Conservation (phyloP, 441 rosid genomes). For the Pelargonium australe region DNA sequence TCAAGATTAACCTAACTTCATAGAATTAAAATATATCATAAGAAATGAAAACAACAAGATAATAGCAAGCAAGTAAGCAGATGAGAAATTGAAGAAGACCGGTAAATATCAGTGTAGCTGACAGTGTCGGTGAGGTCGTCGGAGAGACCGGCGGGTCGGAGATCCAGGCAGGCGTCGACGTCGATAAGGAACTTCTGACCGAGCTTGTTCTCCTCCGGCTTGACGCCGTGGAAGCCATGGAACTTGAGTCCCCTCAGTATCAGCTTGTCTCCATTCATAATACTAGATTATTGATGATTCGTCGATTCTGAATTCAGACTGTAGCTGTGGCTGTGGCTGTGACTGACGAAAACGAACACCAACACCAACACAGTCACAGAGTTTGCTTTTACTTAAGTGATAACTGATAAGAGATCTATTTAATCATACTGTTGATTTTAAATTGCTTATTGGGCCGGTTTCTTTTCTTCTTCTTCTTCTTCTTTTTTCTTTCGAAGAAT, state of each 20-base stretch:
- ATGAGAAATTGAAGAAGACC: conserved; percentile 33
- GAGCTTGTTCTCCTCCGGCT: conserved; percentile 54
- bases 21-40: neutral
- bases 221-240: conserved; percentile 80
- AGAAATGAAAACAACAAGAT: no score
- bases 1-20: neutral
- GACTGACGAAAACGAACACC: no score
- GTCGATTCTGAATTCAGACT: no score
- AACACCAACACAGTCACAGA: no score
- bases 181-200: conserved; percentile 86
- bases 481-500: no score
- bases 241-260: conserved; percentile 66
- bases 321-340: no score
- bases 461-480: no score
- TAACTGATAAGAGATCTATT: no score
- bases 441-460: no score
- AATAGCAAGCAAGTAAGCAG: neutral
- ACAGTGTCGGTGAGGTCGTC: conserved; percentile 58
- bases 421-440: no score
- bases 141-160: conserved; percentile 62
- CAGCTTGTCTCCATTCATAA: conserved; percentile 58
- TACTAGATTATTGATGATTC: no score
- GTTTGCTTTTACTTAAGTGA: no score
- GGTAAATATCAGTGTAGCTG: conserved; percentile 72
- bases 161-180: conserved; percentile 94